Base-by-base conservation (phyloP, 2,329 filamentous ascomycete species). In the Monilinia aucupariae region DNA sequence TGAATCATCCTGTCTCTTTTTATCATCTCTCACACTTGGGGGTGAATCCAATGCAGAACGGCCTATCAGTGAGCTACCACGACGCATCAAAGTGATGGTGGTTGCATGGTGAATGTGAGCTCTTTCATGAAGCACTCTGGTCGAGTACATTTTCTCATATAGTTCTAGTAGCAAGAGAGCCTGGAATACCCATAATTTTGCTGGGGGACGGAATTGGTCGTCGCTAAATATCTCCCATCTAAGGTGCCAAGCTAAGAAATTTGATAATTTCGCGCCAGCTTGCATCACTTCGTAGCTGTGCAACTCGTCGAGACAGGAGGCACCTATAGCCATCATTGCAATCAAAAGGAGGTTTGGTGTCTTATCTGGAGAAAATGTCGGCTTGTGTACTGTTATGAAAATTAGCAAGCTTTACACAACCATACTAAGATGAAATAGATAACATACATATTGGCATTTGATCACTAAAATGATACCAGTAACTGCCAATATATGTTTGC, bases 141-240 rank as follows among this genome's bases (percentile, higher is more conserved):
- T 96, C 47, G 92, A 94, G 75, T 93, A 97, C 89, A 96, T 94
- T 80, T 99, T 99, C 78, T 99, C 94, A 71, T 96, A 97, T 0
- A 96, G 79, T 74, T 99, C 94, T 15, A 97, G 81, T 6, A 97
- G 81, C 5, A 97, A 80, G 59, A 97, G 78, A 1, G 93, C 88
- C 74, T 97, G 94, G 77, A 97, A 97, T 0, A 96, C 85, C 93
- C 93, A 99, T 9, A 99, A 78, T 76, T 96, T 96, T 10, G 93
- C 93, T 0, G 94, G 93, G 1, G 94, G 92, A 22, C 91, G 82
- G 76, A 96, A 97, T 75, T 92, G 91, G 17, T 84, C 81, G 73
- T 97, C 89, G 82, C 92, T 94, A 73, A 97, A 97, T 45, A 97
- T 89, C 74, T 96, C 70, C 91, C 92, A 97, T 62, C 94, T 85